Evolutionary conservation across 108 stramenopile genomes (phyloP).

Genomic region (Ochromonas danica): DNA sequence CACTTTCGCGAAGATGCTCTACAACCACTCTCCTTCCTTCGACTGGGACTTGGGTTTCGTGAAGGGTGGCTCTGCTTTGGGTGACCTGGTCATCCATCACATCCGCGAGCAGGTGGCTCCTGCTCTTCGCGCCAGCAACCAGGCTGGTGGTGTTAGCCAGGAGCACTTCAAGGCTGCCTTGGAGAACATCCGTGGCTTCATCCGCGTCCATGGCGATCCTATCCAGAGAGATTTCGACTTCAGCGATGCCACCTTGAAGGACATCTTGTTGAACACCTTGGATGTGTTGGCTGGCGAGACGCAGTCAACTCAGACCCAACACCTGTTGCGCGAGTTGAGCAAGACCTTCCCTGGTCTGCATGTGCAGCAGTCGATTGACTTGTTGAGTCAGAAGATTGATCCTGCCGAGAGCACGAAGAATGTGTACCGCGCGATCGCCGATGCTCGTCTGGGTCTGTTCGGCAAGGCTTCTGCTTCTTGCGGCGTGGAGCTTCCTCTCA

Average conservation of each 20-base stretch:
- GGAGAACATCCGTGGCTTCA: too few species aligned
- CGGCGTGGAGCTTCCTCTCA: neutral
- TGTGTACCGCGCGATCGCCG: neutral
- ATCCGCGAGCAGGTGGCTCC: neutral
- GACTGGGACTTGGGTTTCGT: neutral
- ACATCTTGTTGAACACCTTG: neutral
- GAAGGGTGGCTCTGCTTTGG: neutral
- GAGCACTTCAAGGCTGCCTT: too few species aligned
- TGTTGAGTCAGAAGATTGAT: too few species aligned
- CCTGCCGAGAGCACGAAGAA: neutral
- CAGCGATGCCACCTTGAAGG: neutral
- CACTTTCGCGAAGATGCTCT: neutral
- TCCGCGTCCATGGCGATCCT: neutral
- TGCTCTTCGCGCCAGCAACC: neutral
- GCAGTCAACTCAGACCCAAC: neutral
- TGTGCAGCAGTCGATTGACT: too few species aligned
- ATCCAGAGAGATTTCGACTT: neutral
- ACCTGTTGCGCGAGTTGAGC: neutral
- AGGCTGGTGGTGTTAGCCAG: neutral
- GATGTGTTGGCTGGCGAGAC: neutral
- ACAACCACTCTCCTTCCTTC: slow-evolving; percentile 1
- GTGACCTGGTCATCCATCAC: neutral
- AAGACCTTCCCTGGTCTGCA: neutral
- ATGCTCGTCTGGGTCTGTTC: neutral
- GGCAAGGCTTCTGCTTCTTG: neutral